A percentile compares a stretch with the other conserved stretches of the same genome.
These are phyloP conservation scores for Curvularia spicifera DNA, from an alignment of 2,329 filamentous ascomycete genomes.

Conservation along the genomic window DNA sequence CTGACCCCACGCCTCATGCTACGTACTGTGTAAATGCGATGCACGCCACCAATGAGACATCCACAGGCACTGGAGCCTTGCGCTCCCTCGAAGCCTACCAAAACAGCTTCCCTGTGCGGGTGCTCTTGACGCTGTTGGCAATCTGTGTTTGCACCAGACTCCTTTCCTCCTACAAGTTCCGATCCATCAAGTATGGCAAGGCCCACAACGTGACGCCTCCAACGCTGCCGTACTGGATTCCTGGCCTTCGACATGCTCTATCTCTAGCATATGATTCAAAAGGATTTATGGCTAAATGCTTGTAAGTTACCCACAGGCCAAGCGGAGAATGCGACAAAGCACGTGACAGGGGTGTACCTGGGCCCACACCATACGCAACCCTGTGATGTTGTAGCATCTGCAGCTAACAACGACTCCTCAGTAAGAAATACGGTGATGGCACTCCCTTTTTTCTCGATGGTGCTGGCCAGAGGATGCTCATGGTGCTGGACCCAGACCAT, in stretches of 20 bases:
- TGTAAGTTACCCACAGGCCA: slow-evolving; percentile 16
- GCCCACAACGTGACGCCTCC: slow-evolving; percentile 16
- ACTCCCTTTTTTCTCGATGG: slow-evolving; percentile 27
- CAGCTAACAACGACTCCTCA: neutral
- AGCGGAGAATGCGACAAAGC: neutral
- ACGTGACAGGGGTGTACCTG: neutral
- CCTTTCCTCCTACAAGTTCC: slow-evolving; percentile 20
- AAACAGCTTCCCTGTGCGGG: slow-evolving; percentile 8
- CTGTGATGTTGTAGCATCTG: neutral
- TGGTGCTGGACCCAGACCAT: slow-evolving; percentile 23
- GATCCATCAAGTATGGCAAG: slow-evolving; percentile 16
- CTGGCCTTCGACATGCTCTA: slow-evolving; percentile 25
- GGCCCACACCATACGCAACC: too few relatives aligned
- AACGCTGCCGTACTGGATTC: slow-evolving; percentile 30
- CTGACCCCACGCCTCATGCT: neutral
- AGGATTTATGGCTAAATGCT: slow-evolving; percentile 17
- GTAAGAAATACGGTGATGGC: slow-evolving; percentile 23
- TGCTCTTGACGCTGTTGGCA: slow-evolving; percentile 9
- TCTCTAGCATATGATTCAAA: slow-evolving; percentile 21
- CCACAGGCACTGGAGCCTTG: neutral
- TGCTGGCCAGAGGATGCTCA: slow-evolving; percentile 24
- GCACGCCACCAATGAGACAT: slow-evolving; percentile 6
- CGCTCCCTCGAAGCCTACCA: slow-evolving; percentile 3
- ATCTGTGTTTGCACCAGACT: slow-evolving; percentile 24
- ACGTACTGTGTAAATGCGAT: neutral